Evolutionary conservation across 169 alveolate species (phyloP).

Genomic region (Cryptosporidium sp.): DNA sequence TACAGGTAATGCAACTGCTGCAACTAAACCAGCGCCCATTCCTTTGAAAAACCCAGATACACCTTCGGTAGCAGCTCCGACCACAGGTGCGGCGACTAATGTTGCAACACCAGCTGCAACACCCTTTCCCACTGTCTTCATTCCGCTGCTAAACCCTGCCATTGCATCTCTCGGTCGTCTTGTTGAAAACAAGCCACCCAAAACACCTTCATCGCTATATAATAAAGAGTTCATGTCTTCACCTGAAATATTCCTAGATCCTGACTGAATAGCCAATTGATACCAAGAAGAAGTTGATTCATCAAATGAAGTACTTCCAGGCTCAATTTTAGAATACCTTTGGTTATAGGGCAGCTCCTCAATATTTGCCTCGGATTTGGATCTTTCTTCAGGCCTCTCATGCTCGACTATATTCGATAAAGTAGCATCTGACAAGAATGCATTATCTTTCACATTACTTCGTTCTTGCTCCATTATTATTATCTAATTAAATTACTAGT

Average conservation of each 20-base stretch:
- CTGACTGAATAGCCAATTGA: slow-evolving; percentile 46
- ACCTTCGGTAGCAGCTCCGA: slow-evolving; percentile 90
- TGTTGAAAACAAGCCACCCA: slow-evolving; percentile 84
- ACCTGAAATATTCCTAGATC: slow-evolving; percentile 3
- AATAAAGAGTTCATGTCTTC: slow-evolving; percentile 55
- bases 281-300: slow-evolving; percentile 64
- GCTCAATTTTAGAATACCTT: slow-evolving; percentile 58
- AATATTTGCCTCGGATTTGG: slow-evolving; percentile 36
- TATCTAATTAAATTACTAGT: background rate
- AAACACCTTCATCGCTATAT: slow-evolving; percentile 58
- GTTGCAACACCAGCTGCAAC: slow-evolving; percentile 90
- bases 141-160: slow-evolving; percentile 89
- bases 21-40: slow-evolving; percentile 89
- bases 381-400: slow-evolving; percentile 54
- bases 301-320: slow-evolving; percentile 71
- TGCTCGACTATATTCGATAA: background rate
- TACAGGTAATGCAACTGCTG: slow-evolving; percentile 89
- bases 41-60: slow-evolving; percentile 91
- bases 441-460: slow-evolving; percentile 6
- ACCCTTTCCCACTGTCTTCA: slow-evolving; percentile 90
- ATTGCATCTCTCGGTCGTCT: slow-evolving; percentile 85
- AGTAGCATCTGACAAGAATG: slow-evolving; percentile 51
- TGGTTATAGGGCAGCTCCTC: slow-evolving; percentile 56
- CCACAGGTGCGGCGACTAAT: slow-evolving; percentile 88
- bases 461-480: slow-evolving; percentile 22